Evolutionary conservation across 2,329 filamentous ascomycete species (phyloP), one percentile per base, ranked within the genome.

Genomic region (Zymoseptoria ardabiliae): DNA sequence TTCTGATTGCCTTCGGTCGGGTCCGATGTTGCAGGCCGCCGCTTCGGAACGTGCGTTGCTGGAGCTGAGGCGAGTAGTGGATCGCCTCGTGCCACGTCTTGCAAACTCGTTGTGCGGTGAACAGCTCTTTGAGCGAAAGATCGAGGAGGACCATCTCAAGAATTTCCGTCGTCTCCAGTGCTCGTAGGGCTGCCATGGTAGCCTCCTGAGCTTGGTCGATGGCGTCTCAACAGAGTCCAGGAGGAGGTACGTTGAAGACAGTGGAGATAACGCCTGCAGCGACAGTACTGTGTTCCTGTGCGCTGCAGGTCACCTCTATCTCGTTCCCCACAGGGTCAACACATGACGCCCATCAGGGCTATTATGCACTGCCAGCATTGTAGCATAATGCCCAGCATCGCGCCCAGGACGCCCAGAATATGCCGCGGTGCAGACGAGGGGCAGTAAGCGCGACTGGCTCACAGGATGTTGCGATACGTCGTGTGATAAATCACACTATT

Each of bases 91-190:
- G 59, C 63, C 61, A 63, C 11, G 54, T 53, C n/a, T 13, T 23
- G 41, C 53, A 65, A 4, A 65, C 59, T 22, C 58, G 50, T 50
- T 60, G 55, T 45, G 54, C 13, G 2, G 55, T 58, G 17, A 63
- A 35, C 11, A 65, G 57, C 17, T 63, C 57, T 25, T 41, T 54
- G 57, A 63, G 60, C 8, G 57, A 56, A 13, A 61, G 54, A 19
- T 61, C 50, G 19, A 57, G 51, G 8, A 65, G 49, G 21, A 63
- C 54, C 53, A 35, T 53, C 45, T 63, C 63, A 1, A 63, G 59
- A n/a, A 63, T 56, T 45, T 65, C 63, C 17, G 55, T 45, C 35
- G 35, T 45, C 17, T 45, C 35, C 35, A 59, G 17, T 52, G 23
- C 50, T 6, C 50, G 22, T 20, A 59, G 56, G 13, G 45, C 30